Conservation (phyloP, 225 moss, liverwort and hornwort genomes). For the Thuidium tamariscinum region DNA sequence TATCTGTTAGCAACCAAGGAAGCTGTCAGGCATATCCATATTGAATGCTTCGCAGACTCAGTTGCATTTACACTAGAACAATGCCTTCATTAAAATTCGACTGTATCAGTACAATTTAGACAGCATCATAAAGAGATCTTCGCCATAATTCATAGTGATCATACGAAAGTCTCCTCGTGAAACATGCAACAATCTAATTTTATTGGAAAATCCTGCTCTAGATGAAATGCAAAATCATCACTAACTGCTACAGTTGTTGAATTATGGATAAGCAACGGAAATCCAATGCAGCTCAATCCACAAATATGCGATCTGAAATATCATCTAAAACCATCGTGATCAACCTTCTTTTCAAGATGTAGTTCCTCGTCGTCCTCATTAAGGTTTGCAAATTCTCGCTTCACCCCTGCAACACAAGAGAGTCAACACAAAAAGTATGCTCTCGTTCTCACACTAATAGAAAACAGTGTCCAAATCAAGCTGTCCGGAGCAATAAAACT, state of each 20-base stretch:
- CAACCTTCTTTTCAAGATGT: constrained; percentile 48
- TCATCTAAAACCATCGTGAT: not conserved
- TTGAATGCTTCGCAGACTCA: not conserved
- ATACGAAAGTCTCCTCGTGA: not conserved
- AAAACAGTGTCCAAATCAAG: not conserved
- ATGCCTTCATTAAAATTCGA: not conserved
- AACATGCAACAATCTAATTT: not conserved
- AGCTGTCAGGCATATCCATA: not conserved
- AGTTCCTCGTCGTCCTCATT: constrained; percentile 95
- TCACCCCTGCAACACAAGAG: constrained; percentile 34
- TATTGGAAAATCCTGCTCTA: not conserved
- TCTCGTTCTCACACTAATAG: not conserved
- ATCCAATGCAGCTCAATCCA: not conserved
- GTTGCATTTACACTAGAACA: not conserved
- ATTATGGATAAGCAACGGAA: not conserved
- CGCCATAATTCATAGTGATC: not conserved
- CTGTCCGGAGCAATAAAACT: not conserved
- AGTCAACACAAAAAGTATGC: not conserved
- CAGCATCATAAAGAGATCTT: not conserved
- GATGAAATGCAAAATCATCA: not conserved
- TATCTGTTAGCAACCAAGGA: not conserved
- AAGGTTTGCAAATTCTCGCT: constrained; percentile 68
- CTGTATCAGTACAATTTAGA: not conserved
- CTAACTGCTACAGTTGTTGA: not conserved
- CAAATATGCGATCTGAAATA: not conserved